These are phyloP conservation scores for Curvularia sp. DNA, from an alignment of 2,329 filamentous ascomycete species.

Conservation along the genomic window DNA sequence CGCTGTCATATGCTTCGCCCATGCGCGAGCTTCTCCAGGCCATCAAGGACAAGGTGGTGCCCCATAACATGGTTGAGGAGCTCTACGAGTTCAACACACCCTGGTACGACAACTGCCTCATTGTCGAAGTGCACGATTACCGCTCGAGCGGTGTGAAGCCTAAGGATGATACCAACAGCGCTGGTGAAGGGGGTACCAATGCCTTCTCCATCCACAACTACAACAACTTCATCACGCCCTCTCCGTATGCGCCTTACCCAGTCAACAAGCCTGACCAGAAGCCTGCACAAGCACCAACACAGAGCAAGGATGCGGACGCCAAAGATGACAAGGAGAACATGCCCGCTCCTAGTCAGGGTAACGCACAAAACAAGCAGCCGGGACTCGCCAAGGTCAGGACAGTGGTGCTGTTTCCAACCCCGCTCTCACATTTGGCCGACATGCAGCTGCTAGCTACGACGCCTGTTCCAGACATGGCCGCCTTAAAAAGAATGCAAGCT, in stretches of 20 bases:
- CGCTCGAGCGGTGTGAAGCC: constrained; percentile 69
- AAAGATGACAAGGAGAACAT: constrained; percentile 64
- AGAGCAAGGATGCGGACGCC: constrained; percentile 28
- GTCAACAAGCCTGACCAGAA: constrained; percentile 37
- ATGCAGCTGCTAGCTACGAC: constrained; percentile 78
- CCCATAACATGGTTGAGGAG: constrained; percentile 85
- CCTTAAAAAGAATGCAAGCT: constrained; percentile 58
- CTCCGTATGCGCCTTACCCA: constrained; percentile 78
- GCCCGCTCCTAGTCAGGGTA: constrained; percentile 59
- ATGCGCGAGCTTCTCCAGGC: constrained; percentile 86
- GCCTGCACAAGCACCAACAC: constrained; percentile 31
- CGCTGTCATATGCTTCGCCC: constrained; percentile 88
- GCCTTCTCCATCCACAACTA: constrained; percentile 92
- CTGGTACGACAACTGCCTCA: constrained; percentile 92
- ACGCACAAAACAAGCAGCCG: constrained; percentile 54
- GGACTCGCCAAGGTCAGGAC: constrained; percentile 68
- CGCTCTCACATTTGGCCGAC: constrained; percentile 76
- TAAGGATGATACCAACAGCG: constrained; percentile 56
- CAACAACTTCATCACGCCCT: constrained; percentile 88
- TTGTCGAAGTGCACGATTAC: constrained; percentile 92
- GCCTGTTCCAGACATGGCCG: constrained; percentile 60
- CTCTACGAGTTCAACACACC: constrained; percentile 73
- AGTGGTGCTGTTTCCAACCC: constrained; percentile 83
- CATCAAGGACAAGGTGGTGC: constrained; percentile 76
- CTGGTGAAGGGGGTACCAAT: constrained; percentile 65